Percentiles rank a stretch among this genome's conserved stretches.
Conservation (phyloP, 495 filamentous ascomycete species). For the Trichocladium antarcticum region DNA sequence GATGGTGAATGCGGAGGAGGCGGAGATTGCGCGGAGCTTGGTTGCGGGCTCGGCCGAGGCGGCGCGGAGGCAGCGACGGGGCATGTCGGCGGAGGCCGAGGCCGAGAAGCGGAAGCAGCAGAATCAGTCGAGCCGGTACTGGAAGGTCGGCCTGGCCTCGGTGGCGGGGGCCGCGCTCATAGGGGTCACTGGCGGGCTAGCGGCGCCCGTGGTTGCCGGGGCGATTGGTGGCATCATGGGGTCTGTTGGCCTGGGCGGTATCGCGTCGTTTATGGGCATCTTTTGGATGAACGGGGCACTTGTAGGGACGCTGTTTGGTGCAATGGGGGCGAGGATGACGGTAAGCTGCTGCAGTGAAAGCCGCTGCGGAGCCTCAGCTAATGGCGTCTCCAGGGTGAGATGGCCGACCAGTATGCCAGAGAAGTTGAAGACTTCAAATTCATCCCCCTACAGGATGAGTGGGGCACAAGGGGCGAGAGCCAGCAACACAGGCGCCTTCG, state of each 20-base stretch:
- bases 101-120: slow-evolving; percentile 54
- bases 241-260: slow-evolving; percentile 69
- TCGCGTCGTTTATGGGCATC: slow-evolving; percentile 71
- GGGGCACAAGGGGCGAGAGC: slow-evolving; percentile 26
- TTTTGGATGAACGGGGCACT: slow-evolving; percentile 72
- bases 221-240: slow-evolving; percentile 84
- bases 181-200: slow-evolving; percentile 77
- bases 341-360: slow-evolving; percentile 17
- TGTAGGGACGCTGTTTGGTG: slow-evolving; percentile 78
- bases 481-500: slow-evolving; percentile 46
- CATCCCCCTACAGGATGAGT: slow-evolving; percentile 51
- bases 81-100: slow-evolving; percentile 59
- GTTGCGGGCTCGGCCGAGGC: slow-evolving; percentile 40
- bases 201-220: slow-evolving; percentile 76
- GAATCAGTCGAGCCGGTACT: slow-evolving; percentile 50
- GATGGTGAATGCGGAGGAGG: slow-evolving; percentile 54
- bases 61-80: slow-evolving; percentile 31
- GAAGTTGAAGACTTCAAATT: slow-evolving; percentile 87
- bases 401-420: slow-evolving; percentile 73
- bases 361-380: neutral
- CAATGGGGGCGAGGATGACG: slow-evolving; percentile 81
- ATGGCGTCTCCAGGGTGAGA: slow-evolving; percentile 37
- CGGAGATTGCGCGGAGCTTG: slow-evolving; percentile 58
- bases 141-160: slow-evolving; percentile 83
- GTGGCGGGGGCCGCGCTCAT: slow-evolving; percentile 79